Evolutionary conservation across 192 early-diverging fungal species (phyloP), one percentile per base, ranked within the genome.

Genomic region (Entophlyctis helioformis): DNA sequence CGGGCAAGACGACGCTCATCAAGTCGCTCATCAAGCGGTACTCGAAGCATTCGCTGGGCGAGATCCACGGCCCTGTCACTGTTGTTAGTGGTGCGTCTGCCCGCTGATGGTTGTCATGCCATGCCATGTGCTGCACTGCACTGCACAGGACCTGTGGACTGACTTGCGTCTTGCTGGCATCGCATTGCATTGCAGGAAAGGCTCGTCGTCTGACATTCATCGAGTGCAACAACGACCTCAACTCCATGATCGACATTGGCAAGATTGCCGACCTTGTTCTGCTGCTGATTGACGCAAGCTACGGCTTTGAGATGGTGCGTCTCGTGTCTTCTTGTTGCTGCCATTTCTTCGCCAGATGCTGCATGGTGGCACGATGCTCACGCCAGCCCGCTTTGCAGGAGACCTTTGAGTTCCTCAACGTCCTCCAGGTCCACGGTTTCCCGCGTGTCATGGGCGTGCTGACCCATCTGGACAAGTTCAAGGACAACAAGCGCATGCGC

Each of bases 381-480:
- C n/a, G n/a, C n/a, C n/a, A n/a, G n/a, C n/a, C n/a, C n/a, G n/a
- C n/a, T n/a, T n/a, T n/a, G 28, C 43, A 77, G 74, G 96, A 98
- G 74, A 98, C 96, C 2, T 98, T 98, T 48, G 96, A 98, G 71
- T 98, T 94, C 58, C 71, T 98, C 24, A 98, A 98, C 62, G 78
- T 98, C 46, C 62, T 96, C 24, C 96, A 98, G 60, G 82, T 80
- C 13, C 96, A 98, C 44, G 96, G 96, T 8, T 94, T 98, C 68
- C 90, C 91, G 10, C 88, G 88, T 44, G 83, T 98, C 20, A 95
- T 98, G 89, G 96, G 96, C 22, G 87, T 98, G 18, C 66, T 98
- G 44, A 98, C 96, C 22, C 89, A 94, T 57, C 56, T 98, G 45
- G 96, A 98, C 45, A 82, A 84, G 34, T 95, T 98, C 70, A 84